Percentiles rank a stretch among this genome's conserved stretches.
Conservation (phyloP, 768 basidiomycete genomes). For the Tricholoma bakamatsutake region DNA sequence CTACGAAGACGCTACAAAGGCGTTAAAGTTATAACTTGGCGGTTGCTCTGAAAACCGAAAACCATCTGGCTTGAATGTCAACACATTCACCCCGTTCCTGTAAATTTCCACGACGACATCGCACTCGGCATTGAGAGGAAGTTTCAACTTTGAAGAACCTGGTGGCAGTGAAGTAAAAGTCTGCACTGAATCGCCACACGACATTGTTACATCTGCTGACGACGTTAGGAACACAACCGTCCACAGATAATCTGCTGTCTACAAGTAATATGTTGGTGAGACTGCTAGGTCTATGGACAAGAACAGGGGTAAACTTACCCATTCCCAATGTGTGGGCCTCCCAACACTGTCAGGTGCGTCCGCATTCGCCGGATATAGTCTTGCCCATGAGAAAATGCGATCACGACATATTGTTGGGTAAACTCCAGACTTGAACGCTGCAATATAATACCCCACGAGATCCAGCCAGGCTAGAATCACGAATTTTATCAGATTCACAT, state of each 20-base stretch:
- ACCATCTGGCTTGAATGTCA: conserved; percentile 37
- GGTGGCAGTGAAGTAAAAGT: conserved; percentile 22
- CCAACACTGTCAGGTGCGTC: conserved; percentile 41
- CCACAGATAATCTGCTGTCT: conserved; percentile 63
- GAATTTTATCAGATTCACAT: neutral
- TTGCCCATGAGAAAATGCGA: conserved; percentile 55
- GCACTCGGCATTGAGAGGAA: conserved; percentile 30
- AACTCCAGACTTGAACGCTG: conserved; percentile 54
- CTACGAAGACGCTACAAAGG: conserved; percentile 40
- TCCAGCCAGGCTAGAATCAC: conserved; percentile 39
- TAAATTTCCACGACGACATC: conserved; percentile 22
- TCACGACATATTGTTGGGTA: conserved; percentile 54
- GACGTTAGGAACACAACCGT: conserved; percentile 46
- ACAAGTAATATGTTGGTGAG: neutral
- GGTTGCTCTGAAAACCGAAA: conserved; percentile 46
- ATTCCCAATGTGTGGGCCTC: conserved; percentile 43
- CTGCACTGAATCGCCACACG: conserved; percentile 29
- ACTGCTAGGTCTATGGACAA: too few relatives aligned
- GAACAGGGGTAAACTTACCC: conserved; percentile 32
- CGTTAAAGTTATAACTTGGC: conserved; percentile 62
- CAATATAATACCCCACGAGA: conserved; percentile 53
- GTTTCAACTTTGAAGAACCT: conserved; percentile 51
- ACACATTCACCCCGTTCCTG: conserved; percentile 31
- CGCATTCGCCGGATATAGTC: conserved; percentile 49
- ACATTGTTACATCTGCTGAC: conserved; percentile 37